These are phyloP conservation scores for Entomortierella beljakovae DNA, from an alignment of 192 early-diverging fungal species.

Conservation along the genomic window DNA sequence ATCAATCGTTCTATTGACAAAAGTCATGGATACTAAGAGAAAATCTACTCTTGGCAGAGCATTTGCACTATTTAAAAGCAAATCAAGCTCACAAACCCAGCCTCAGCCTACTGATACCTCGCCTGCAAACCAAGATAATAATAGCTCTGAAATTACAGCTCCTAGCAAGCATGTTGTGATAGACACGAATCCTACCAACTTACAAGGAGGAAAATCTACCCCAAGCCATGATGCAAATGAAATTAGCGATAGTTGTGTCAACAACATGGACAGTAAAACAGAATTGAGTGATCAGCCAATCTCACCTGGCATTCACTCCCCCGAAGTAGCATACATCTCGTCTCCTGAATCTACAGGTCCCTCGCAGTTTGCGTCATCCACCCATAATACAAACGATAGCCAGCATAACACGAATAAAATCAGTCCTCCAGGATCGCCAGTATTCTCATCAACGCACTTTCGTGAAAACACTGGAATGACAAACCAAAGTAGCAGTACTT, in stretches of 20 bases:
- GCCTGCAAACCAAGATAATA: not conserved
- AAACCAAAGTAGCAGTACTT: not conserved
- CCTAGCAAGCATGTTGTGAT: slow-evolving; percentile 7
- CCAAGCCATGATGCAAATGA: not conserved
- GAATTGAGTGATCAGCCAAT: not conserved
- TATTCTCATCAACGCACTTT: not conserved
- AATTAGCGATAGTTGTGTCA: not conserved
- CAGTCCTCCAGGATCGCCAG: slow-evolving; percentile 13
- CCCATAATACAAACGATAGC: not conserved
- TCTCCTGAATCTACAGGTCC: not conserved
- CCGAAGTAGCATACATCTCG: not conserved
- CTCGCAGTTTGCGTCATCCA: not conserved
- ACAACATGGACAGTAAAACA: not conserved
- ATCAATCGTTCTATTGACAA: too few species aligned
- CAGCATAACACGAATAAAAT: not conserved
- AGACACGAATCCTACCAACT: slow-evolving; percentile 7
- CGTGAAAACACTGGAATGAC: slow-evolving; percentile 19
- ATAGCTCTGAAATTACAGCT: not conserved
- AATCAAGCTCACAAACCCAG: not conserved
- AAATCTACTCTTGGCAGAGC: slow-evolving; percentile 23
- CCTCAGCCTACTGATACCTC: not conserved
- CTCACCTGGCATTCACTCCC: not conserved
- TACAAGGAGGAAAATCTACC: not conserved
- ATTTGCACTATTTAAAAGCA: slow-evolving; percentile 8
- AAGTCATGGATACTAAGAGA: slow-evolving; percentile 1